A percentile compares a stretch with the other conserved stretches of the same genome.
Conservation (phyloP, 1,139 yeast species). For the Candida dubliniensis region DNA sequence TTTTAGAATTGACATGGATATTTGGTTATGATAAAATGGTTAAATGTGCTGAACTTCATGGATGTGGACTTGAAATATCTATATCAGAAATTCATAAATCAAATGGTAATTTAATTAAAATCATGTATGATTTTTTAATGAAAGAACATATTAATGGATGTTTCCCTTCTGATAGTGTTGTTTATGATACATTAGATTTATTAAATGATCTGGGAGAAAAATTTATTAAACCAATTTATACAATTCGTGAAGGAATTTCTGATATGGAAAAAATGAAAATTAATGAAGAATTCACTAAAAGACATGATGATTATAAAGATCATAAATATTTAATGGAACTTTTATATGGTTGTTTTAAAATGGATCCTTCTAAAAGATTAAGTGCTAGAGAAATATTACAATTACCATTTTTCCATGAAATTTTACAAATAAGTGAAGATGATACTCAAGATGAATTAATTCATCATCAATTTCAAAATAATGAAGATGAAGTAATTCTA, state of each 20-base stretch:
- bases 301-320: slow-evolving; percentile 34
- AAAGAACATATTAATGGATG: slow-evolving; percentile 37
- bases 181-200: slow-evolving; percentile 36
- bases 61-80: slow-evolving; percentile 78
- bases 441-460: slow-evolving; percentile 20
- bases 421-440: slow-evolving; percentile 24
- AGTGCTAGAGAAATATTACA: slow-evolving; percentile 57
- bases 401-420: slow-evolving; percentile 54
- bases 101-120: slow-evolving; percentile 33
- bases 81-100: slow-evolving; percentile 21
- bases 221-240: slow-evolving; percentile 25
- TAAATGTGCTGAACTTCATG: slow-evolving; percentile 81
- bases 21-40: slow-evolving; percentile 78
- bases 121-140: slow-evolving; percentile 31
- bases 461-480: background rate
- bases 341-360: slow-evolving; percentile 51
- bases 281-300: slow-evolving; percentile 17
- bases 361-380: slow-evolving; percentile 56
- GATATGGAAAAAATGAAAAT: slow-evolving; percentile 7
- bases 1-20: slow-evolving; percentile 79
- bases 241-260: slow-evolving; percentile 6
- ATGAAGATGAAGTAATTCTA: slow-evolving; percentile 40
- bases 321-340: slow-evolving; percentile 53
- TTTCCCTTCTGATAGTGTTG: slow-evolving; percentile 41
- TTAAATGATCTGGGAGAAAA: slow-evolving; percentile 28